Conservation (phyloP, 2,329 filamentous ascomycete genomes). For the Colletotrichum salicis region DNA sequence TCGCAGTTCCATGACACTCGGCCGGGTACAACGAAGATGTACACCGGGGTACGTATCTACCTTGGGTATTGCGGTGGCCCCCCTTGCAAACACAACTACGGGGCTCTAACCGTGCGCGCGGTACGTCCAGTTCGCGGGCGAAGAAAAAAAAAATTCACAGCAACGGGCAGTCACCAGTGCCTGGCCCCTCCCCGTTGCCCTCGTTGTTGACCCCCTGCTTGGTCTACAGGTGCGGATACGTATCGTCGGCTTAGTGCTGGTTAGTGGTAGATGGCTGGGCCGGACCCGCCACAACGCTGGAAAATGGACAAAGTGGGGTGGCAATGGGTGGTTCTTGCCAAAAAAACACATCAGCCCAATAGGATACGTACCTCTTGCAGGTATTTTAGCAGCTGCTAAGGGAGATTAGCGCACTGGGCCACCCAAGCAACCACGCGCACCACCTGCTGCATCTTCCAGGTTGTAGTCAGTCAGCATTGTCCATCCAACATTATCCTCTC, state of each 20-base stretch:
- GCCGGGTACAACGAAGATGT: neutral
- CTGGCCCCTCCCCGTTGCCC: constrained; percentile 22
- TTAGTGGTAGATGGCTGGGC: constrained; percentile 4
- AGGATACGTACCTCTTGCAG: constrained; percentile 7
- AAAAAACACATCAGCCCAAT: neutral
- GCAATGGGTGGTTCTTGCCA: neutral
- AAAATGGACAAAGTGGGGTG: neutral
- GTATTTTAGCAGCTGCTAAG: neutral
- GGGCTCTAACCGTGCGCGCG: constrained; percentile 43
- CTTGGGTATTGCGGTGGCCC: neutral
- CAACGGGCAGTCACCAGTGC: neutral
- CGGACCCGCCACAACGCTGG: constrained; percentile 18
- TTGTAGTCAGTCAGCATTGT: neutral
- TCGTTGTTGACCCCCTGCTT: constrained; percentile 3
- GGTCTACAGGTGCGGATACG: neutral
- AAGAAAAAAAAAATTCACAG: neutral
- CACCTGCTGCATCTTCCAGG: constrained; percentile 1
- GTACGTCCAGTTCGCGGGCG: constrained; percentile 32
- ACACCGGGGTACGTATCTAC: neutral
- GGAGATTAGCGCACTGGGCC: constrained; percentile 18
- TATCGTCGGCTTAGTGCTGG: neutral
- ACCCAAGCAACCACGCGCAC: constrained; percentile 24
- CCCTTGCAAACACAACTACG: constrained; percentile 23
- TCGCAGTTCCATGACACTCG: neutral
- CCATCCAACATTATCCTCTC: neutral